These are phyloP conservation scores for Colletotrichum camelliae DNA, from an alignment of 2,329 filamentous ascomycete genomes.

Conservation along the genomic window DNA sequence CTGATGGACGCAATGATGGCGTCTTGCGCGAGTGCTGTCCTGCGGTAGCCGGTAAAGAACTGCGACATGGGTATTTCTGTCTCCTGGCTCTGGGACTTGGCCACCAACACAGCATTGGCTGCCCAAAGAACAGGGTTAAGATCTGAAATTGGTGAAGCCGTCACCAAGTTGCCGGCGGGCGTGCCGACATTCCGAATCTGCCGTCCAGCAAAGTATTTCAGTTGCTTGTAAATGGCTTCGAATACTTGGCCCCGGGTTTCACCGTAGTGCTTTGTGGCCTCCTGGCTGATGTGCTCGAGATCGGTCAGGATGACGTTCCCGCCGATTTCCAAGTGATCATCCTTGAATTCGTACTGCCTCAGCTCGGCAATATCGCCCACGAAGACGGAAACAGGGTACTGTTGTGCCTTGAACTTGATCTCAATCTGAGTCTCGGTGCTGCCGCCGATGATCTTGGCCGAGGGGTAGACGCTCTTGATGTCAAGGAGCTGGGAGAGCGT, in stretches of 20 bases:
- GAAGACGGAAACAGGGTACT: conserved; percentile 88
- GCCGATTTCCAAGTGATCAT: conserved; percentile 87
- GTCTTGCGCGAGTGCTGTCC: conserved; percentile 80
- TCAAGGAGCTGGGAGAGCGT: conserved; percentile 87
- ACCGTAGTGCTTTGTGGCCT: conserved; percentile 83
- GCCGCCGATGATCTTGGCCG: conserved; percentile 92
- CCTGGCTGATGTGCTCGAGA: conserved; percentile 81
- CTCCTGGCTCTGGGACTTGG: conserved; percentile 75
- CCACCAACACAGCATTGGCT: conserved; percentile 80
- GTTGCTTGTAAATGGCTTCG: conserved; percentile 88
- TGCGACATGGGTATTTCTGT: conserved; percentile 88
- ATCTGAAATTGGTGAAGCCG: conserved; percentile 95
- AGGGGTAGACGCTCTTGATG: conserved; percentile 85
- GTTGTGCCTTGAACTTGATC: conserved; percentile 95
- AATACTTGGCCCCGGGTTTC: conserved; percentile 77
- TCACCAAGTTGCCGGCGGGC: conserved; percentile 91
- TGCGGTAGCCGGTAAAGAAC: conserved; percentile 92
- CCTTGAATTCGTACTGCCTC: conserved; percentile 78
- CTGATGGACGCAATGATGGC: conserved; percentile 86
- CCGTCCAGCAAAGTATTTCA: conserved; percentile 91
- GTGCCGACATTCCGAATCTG: conserved; percentile 99
- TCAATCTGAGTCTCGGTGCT: conserved; percentile 98
- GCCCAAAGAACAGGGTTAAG: conserved; percentile 94
- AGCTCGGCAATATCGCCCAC: conserved; percentile 93
- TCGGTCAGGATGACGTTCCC: conserved; percentile 94